phyloP scores from a whole-genome alignment of 257 asterid species.

The Solanum lignicaule region DNA sequence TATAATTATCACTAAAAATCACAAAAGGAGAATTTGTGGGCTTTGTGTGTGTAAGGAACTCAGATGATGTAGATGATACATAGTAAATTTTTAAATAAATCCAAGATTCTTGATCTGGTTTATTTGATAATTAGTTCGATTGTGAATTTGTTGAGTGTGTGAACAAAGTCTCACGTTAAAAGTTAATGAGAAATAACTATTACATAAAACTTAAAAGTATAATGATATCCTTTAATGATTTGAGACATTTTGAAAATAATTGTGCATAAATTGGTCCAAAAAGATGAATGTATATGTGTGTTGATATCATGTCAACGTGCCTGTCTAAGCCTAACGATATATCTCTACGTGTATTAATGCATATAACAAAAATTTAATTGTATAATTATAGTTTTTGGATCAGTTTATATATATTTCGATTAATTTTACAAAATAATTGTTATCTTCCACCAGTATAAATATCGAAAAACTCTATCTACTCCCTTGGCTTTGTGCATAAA shows the following conservation, averaged over 20 bases:
- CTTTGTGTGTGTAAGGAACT: background rate
- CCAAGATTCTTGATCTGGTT: background rate
- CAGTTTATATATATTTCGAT: background rate
- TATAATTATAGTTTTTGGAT: background rate
- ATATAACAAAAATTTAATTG: too few species aligned
- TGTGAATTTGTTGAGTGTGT: background rate
- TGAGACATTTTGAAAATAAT: background rate
- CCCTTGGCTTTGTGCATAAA: background rate
- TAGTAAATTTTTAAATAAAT: background rate
- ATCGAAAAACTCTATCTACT: background rate
- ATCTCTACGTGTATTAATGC: background rate
- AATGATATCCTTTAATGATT: background rate
- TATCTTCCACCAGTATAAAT: background rate
- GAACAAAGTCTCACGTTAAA: background rate
- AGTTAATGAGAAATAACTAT: background rate
- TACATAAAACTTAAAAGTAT: background rate
- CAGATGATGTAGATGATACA: too few species aligned
- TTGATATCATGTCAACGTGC: background rate
- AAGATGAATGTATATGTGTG: too few species aligned
- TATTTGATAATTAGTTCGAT: background rate
- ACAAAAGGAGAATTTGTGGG: background rate
- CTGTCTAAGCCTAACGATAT: background rate
- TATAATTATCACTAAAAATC: too few species aligned
- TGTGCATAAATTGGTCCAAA: background rate
- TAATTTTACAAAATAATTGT: background rate